These are phyloP conservation scores for Penstemon newberryi DNA, from an alignment of 257 asterid species.

Conservation along the genomic window DNA sequence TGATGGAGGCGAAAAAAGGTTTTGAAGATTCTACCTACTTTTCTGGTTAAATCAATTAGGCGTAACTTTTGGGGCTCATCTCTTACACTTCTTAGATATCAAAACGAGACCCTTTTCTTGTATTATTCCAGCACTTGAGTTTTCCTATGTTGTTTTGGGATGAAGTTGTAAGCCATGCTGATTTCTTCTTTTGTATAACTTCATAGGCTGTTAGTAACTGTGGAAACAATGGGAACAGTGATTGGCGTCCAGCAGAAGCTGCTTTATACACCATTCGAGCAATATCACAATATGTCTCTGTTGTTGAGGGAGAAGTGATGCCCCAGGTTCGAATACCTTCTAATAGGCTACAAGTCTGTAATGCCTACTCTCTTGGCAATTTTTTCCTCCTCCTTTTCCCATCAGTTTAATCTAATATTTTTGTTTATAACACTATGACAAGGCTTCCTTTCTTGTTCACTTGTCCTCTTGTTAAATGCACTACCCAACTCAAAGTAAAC, in stretches of 20 bases:
- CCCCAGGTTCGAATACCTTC: constrained; percentile 73
- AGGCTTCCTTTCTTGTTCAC: constrained; percentile 18
- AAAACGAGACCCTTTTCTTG: neutral
- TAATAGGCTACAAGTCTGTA: constrained; percentile 14
- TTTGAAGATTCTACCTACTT: constrained; percentile 12
- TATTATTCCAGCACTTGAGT: neutral
- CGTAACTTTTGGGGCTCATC: constrained; percentile 5
- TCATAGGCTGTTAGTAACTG: constrained; percentile 61
- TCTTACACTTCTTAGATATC: constrained; percentile 12
- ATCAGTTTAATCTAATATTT: neutral
- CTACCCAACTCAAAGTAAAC: constrained; percentile 7
- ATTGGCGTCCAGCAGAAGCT: constrained; percentile 98
- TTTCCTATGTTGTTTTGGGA: constrained; percentile 20
- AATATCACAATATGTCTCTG: constrained; percentile 82
- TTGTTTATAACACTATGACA: constrained; percentile 7
- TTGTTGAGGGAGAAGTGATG: constrained; percentile 76
- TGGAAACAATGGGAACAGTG: constrained; percentile 49
- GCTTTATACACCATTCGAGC: constrained; percentile 90
- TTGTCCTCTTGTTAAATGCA: constrained; percentile 11
- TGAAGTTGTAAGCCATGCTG: constrained; percentile 20
- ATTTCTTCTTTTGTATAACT: constrained; percentile 26
- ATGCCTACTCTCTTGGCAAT: constrained; percentile 23
- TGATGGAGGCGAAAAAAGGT: constrained; percentile 11
- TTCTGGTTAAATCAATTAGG: neutral
- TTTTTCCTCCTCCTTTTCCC: constrained; percentile 18